Evolutionary conservation across 352 stramenopile species (phyloP).

Genomic region (Globisporangium megalacanthum): DNA sequence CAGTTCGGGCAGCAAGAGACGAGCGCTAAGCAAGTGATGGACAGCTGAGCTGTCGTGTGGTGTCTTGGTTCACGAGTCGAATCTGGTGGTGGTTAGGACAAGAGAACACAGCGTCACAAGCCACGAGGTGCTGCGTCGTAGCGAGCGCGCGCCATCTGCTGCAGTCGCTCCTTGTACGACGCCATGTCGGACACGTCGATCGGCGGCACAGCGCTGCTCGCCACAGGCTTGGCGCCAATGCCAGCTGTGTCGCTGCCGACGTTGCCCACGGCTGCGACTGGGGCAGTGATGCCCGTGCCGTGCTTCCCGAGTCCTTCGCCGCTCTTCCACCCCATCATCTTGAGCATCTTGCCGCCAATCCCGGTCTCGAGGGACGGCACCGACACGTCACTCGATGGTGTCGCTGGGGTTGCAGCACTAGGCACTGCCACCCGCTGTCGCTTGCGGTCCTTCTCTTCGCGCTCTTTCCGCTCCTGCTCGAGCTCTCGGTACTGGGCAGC

Average conservation of each 20-base stretch:
- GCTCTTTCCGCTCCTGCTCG: slow-evolving; percentile 34
- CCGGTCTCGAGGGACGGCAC: slow-evolving; percentile 37
- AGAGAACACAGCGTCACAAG: slow-evolving; percentile 1
- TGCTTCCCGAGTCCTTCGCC: slow-evolving; percentile 78
- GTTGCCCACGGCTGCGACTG: slow-evolving; percentile 41
- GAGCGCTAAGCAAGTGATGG: too few relatives aligned
- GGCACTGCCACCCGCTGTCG: slow-evolving; percentile 6
- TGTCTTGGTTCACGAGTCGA: too few relatives aligned
- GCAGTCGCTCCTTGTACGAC: slow-evolving; percentile 58
- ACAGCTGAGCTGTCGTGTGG: background rate
- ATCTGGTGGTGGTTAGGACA: too few relatives aligned
- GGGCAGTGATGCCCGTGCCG: slow-evolving; percentile 69
- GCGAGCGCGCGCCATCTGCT: slow-evolving; percentile 49
- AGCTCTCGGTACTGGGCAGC: slow-evolving; percentile 53
- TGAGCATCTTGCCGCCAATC: slow-evolving; percentile 82
- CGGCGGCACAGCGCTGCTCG: slow-evolving; percentile 8
- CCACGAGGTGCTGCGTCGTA: slow-evolving; percentile 32
- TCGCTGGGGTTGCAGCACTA: background rate
- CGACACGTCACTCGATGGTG: slow-evolving; percentile 5
- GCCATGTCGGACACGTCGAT: slow-evolving; percentile 44
- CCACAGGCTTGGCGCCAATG: slow-evolving; percentile 33
- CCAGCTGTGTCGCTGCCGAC: slow-evolving; percentile 40
- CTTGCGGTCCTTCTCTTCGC: slow-evolving; percentile 13
- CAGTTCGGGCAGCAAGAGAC: too few relatives aligned
- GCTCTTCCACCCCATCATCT: slow-evolving; percentile 87